Evolutionary conservation across 495 filamentous ascomycete genomes (phyloP).

Genomic region (Hyaloscypha variabilis): DNA sequence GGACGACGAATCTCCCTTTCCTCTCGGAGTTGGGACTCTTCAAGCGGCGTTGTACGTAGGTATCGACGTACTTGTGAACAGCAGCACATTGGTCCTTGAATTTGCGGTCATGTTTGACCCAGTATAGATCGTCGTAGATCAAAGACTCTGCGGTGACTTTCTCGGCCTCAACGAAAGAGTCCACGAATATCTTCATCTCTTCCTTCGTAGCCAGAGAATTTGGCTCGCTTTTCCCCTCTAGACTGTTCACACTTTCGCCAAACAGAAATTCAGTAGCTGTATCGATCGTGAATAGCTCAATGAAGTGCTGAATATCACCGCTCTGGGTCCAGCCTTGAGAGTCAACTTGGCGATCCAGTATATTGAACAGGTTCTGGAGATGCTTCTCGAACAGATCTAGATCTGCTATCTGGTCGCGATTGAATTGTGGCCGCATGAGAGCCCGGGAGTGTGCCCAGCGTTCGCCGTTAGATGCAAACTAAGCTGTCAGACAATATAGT

Average conservation of each 20-base stretch:
- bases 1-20: conserved; percentile 62
- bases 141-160: background rate
- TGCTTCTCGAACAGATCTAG: conserved; percentile 54
- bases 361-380: conserved; percentile 40
- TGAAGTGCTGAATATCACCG: conserved; percentile 61
- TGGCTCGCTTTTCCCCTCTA: conserved; percentile 2
- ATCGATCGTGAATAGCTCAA: conserved; percentile 66
- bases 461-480: conserved; percentile 68
- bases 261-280: conserved; percentile 73
- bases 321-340: conserved; percentile 23
- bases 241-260: conserved; percentile 43
- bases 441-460: conserved; percentile 53
- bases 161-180: background rate
- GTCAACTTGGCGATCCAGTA: background rate
- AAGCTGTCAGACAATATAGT: conserved; percentile 49
- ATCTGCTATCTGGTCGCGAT: conserved; percentile 34
- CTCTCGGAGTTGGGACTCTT: background rate
- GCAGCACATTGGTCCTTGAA: background rate
- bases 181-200: conserved; percentile 1
- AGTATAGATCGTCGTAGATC: background rate
- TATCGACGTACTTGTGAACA: background rate
- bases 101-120: conserved; percentile 1
- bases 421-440: conserved; percentile 44
- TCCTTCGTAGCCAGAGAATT: background rate
- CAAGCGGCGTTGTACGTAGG: background rate